Base-by-base conservation (phyloP, 2,329 filamentous ascomycete genomes). In the Moelleriella libera region DNA sequence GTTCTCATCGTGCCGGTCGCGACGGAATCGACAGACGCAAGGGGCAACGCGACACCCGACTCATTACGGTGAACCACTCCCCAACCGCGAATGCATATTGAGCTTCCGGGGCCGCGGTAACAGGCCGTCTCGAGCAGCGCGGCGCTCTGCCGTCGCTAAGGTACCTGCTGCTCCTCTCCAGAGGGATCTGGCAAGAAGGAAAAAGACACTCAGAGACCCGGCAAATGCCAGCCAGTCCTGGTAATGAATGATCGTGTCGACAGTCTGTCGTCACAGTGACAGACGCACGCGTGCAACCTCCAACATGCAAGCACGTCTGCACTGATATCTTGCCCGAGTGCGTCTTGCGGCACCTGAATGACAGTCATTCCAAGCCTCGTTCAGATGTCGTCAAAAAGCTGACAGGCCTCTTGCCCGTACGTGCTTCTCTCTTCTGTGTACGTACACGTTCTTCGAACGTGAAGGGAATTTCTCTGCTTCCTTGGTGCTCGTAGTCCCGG, bases 221-320 rank as follows among this genome's bases (percentile, higher is more conserved):
- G 32, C 12, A 4, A 37, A 37, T 37, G 32, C 32, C 32, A 37
- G 32, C 32, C 32, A 12, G 12, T 37, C 2, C 8, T 9, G 8
- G 32, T 37, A 12, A 37, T 37, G 2, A 37, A 37, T 9, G 8
- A 8, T 8, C 32, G 30, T 37, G 40, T 2, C 32, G 41, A 9
- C 14, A 30, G 10, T 43, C 30, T 37, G 30, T 47, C 40, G 45
- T 47, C 45, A 47, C 41, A 37, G 34, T 47, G 45, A 46, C 32
- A 29, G 30, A 14, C 10, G 21, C 28, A 44, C 30, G 7, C 11
- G 11, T 44, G 42, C 10, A 28, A 30, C 28, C 30, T 29, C 8
- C 12, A 5, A 3, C 42, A 29, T 44, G 21, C 21, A 21, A 21
- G 21, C 21, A 21, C 21, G 21, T 21, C 21, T 21, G 21, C 21